Base-by-base conservation (phyloP, 106 monocot species). In the Phalaenopsis aphrodite region DNA sequence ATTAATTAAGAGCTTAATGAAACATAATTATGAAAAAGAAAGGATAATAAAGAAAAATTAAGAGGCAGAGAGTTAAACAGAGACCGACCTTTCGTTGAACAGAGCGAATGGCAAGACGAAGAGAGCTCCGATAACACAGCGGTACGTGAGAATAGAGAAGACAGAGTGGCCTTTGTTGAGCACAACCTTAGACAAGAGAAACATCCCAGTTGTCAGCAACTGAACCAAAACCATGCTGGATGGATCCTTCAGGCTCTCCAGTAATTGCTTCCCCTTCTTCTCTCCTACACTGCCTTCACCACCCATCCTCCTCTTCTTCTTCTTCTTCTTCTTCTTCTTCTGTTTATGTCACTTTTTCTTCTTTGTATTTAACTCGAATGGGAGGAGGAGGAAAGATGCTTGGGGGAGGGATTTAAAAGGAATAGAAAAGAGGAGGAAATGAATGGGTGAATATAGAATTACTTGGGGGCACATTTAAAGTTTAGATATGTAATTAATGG, bases 91-190 rank as follows among this genome's bases (percentile, higher is more conserved):
- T 41, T 86, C 86, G 16, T 76, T 55, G 75, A 76, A 67, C 23
- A 86, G 68, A 56, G 82, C 86, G 11, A 86, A 79, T 47, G 86
- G 82, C 7, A 55, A 67, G 39, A 86, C 79, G 47, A 75, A 79
- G 41, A 82, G 1, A 2, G 86, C 75, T 47, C 79, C 86, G 24
- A 86, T 61, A 58, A 55, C 39, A 56, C 75, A 79, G 48, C 86
- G 78, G 30, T 85, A 84, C 2, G 55, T 42, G 30, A 85, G 71
- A 24, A 85, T 77, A 42, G 81, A 61, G 71, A 81, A 85, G 3
- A 81, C 41, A 56, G 72, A 77, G 68, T 42, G 77, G 19, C 81
- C 85, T 11, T 24, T 18, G 45, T 24, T 30, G 65, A 79, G 64
- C 79, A 43, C 66, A 64, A 46, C 11, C 66, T 79, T 79, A 8